Conservation (phyloP, 2,329 filamentous ascomycete genomes). For the Diaporthe australafricana region DNA sequence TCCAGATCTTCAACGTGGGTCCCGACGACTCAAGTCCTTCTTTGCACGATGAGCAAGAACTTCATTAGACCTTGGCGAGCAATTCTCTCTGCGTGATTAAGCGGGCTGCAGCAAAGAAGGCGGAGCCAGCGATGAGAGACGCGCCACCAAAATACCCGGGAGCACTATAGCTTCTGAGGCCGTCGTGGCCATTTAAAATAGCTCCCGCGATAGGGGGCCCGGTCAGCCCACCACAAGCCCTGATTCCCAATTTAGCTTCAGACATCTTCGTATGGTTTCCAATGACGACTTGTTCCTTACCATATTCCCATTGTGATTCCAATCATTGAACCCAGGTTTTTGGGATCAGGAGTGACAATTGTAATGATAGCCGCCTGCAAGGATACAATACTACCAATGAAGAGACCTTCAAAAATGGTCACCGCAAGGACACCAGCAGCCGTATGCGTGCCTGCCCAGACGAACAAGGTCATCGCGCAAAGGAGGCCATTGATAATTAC, state of each 20-base stretch:
- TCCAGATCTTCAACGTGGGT: neutral
- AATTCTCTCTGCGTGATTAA: conserved; percentile 18
- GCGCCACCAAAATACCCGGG: conserved; percentile 37
- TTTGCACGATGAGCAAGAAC: neutral
- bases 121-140: conserved; percentile 34
- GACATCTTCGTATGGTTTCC: no score
- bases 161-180: conserved; percentile 43
- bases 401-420: conserved; percentile 43
- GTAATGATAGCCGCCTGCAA: conserved; percentile 48
- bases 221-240: conserved; percentile 56
- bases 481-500: conserved; percentile 74
- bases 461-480: conserved; percentile 65
- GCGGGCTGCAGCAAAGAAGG: conserved; percentile 30
- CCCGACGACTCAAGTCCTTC: neutral
- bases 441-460: conserved; percentile 66
- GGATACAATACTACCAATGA: conserved; percentile 49
- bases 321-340: conserved; percentile 66
- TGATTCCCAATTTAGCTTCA: no score
- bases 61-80: conserved; percentile 26
- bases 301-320: conserved; percentile 59
- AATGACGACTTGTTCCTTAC: no score
- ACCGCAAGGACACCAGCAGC: conserved; percentile 57
- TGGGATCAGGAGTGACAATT: conserved; percentile 49
- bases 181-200: conserved; percentile 49
- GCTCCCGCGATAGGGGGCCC: conserved; percentile 54